These are phyloP conservation scores for Solanum pennellii DNA, from an alignment of 257 asterid species.

Conservation along the genomic window DNA sequence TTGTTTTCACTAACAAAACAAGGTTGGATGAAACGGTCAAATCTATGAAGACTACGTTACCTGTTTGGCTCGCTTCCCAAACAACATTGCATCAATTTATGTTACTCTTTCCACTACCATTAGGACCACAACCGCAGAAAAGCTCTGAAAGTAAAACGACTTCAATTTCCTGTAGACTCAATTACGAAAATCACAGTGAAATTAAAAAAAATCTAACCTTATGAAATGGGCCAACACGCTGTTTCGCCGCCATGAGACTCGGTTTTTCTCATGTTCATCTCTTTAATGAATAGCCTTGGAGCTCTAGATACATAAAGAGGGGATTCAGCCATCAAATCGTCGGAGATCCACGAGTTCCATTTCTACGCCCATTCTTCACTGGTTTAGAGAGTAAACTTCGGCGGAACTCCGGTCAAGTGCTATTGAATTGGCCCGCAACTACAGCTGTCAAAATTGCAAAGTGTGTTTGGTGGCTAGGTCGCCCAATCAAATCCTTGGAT, in stretches of 20 bases:
- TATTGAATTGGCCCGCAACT: not conserved
- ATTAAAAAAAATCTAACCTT: slow-evolving; percentile 49
- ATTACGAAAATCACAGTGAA: not conserved
- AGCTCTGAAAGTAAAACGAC: slow-evolving; percentile 35
- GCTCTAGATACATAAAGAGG: slow-evolving; percentile 25
- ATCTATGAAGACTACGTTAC: slow-evolving; percentile 8
- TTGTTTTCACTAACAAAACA: not conserved
- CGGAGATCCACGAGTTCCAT: not conserved
- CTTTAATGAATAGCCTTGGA: slow-evolving; percentile 83
- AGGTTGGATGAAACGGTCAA: too few species aligned
- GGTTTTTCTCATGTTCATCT: slow-evolving; percentile 87
- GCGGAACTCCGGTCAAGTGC: not conserved
- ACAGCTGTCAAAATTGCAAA: too few species aligned
- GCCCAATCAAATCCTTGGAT: too few species aligned
- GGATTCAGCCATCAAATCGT: not conserved
- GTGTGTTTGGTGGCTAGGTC: too few species aligned
- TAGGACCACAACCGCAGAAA: slow-evolving; percentile 99
- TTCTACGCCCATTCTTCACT: not conserved
- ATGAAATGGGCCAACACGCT: slow-evolving; percentile 99
- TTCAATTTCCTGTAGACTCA: not conserved
- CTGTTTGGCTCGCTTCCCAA: slow-evolving; percentile 97
- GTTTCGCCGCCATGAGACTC: slow-evolving; percentile 95
- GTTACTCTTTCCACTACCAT: slow-evolving; percentile 97
- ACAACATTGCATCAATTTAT: slow-evolving; percentile 98
- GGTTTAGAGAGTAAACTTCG: not conserved